Evolutionary conservation across 163 green algal genomes (phyloP), one percentile per base, ranked within the genome.

Genomic region (Botryococcus braunii): DNA sequence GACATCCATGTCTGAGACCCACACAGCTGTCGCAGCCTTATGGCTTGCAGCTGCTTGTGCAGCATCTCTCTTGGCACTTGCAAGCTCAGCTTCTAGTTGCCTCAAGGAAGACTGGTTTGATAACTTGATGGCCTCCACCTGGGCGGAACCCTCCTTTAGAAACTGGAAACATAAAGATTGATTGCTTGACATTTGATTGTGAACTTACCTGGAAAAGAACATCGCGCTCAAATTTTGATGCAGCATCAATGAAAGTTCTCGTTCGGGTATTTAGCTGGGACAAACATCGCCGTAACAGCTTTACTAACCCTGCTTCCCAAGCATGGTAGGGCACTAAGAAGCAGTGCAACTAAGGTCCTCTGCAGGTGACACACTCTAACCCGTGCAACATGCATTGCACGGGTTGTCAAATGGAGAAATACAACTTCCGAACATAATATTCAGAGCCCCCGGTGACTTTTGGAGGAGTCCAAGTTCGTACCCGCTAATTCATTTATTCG

Each of bases 401-500:
- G 43, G 43, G 13, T 13, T 52, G 43, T 13, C 43, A 27, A 27
- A 52, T 52, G 43, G 13, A 17, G 43, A 52, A 17, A 52, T 27
- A 17, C 43, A 52, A 27, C 13, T 17, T 52, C 13, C 13, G 43
- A 27, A 17, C 43, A 52, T 13, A 17, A 52, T 52, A 17, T 52
- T 52, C 13, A 52, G 17, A 52, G 43, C n/a, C n/a, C n/a, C n/a
- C n/a, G n/a, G n/a, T n/a, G n/a, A 17, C 46, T 55, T 27, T 21
- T 55, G 46, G 46, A 58, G 47, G 21, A 57, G 63, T 9, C 4
- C 29, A 40, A 58, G 17, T 5, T 37, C n/a, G 5, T 48, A 80
- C 84, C 86, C 71, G 88, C 87, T 8, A 95, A 79, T 78, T 95
- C 89, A 8, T 81, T 62, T 8, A 95, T 94, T 37, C 85, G 80